Percentiles rank a stretch among this genome's conserved stretches.
These are phyloP conservation scores for Cryptococcus floricola DNA, from an alignment of 1,284 basidiomycete genomes.

Conservation along the genomic window DNA sequence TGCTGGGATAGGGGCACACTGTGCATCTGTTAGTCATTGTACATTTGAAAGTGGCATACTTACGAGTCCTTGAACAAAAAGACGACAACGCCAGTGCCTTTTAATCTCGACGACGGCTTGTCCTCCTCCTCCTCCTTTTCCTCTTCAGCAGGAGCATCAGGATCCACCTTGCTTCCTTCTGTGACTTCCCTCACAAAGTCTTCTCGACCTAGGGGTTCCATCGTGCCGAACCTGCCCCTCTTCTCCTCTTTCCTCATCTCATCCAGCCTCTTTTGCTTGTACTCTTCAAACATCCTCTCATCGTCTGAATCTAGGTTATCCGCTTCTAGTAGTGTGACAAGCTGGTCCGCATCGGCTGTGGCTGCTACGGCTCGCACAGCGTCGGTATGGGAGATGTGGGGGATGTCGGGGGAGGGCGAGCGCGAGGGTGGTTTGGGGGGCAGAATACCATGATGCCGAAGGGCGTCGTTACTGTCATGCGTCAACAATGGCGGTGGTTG, in stretches of 20 bases:
- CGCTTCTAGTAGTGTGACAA: slow-evolving; percentile 61
- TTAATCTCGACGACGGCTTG: slow-evolving; percentile 26
- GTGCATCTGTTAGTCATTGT: neutral
- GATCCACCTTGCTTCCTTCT: slow-evolving; percentile 73
- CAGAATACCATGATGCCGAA: slow-evolving; percentile 85
- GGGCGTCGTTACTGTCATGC: slow-evolving; percentile 72
- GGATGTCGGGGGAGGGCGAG: slow-evolving; percentile 62
- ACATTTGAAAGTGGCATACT: slow-evolving; percentile 19
- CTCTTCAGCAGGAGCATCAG: slow-evolving; percentile 55
- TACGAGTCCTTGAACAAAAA: slow-evolving; percentile 56
- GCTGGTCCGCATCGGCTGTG: slow-evolving; percentile 61
- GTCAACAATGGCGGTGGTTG: neutral
- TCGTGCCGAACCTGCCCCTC: slow-evolving; percentile 72
- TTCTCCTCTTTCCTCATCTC: slow-evolving; percentile 63
- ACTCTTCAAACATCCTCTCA: slow-evolving; percentile 68
- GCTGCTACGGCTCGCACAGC: slow-evolving; percentile 50
- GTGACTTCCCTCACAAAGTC: slow-evolving; percentile 95
- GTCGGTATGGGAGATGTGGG: slow-evolving; percentile 44
- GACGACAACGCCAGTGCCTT: slow-evolving; percentile 57
- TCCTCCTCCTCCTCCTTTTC: slow-evolving; percentile 43
- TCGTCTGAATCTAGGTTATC: slow-evolving; percentile 72
- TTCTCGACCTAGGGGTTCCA: slow-evolving; percentile 85
- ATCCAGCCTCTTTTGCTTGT: slow-evolving; percentile 63
- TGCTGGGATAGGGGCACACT: slow-evolving; percentile 77
- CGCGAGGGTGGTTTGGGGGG: slow-evolving; percentile 66